Evolutionary conservation across 1,139 yeast species (phyloP), one percentile per base, ranked within the genome.

Genomic region (Pichia sp.): DNA sequence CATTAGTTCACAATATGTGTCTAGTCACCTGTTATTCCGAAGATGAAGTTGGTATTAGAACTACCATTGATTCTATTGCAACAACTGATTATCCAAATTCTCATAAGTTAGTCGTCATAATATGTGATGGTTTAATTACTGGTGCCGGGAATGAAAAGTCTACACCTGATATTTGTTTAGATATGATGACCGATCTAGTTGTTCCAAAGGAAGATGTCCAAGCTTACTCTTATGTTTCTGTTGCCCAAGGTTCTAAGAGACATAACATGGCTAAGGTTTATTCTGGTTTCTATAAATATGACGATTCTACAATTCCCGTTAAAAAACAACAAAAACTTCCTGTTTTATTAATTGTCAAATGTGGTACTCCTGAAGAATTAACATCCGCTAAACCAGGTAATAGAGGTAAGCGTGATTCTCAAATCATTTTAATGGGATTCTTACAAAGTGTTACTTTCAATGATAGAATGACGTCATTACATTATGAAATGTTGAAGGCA

Each of bases 381-480:
- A 68, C 70, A 19, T 70, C 83, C 7, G 75, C 94, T n/a, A 93
- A 93, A 62, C 97, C 98, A 12, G 99, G 99, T 60, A 93, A 93
- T 67, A 83, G 99, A 73, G 99, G 99, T 69, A 93, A 93, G 67
- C 87, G 99, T 70, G 99, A 93, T 67, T 89, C 97, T 21, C 99
- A 93, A 67, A 84, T 93, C 53, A 85, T 93, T 53, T 72, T 93
- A 60, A 93, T 93, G 99, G 81, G 93, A 1, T 91, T 91, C 67
- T 74, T 93, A 60, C 97, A 91, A 69, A 85, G 83, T 59, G 81
- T 91, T 21, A 88, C 93, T 67, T 93, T 91, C 67, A 96, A 93
- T 65, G 98, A 93, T 68, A 84, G 98, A 71, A 93, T 93, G 98
- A 87, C 98, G 2, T 89, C 86, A 58, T 78, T 93, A 52, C 98